Conservation (phyloP, 768 basidiomycete species). For the Coprinopsis cinerea region DNA sequence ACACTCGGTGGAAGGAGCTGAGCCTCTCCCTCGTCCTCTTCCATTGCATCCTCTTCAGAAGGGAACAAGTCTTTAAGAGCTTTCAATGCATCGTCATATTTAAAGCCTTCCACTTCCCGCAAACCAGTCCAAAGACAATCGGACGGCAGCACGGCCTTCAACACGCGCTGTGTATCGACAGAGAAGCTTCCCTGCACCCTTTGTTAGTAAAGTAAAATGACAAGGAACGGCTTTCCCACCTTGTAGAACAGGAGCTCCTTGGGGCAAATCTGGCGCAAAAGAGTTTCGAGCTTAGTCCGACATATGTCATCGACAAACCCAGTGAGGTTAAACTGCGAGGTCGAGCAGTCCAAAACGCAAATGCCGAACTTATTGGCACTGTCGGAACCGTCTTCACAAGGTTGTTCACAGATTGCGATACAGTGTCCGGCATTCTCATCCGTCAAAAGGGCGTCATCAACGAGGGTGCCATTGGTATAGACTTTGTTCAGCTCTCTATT, state of each 20-base stretch:
- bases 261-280: constrained; percentile 84
- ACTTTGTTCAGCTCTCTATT: constrained; percentile 87
- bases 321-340: constrained; percentile 90
- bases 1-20: constrained; percentile 35
- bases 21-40: constrained; percentile 31
- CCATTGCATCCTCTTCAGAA: constrained; percentile 32
- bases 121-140: constrained; percentile 88
- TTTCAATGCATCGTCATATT: constrained; percentile 62
- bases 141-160: constrained; percentile 75
- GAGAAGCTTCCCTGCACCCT: constrained; percentile 72
- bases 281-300: constrained; percentile 87
- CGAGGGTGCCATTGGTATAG: constrained; percentile 92
- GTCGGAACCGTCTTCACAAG: constrained; percentile 34
- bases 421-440: constrained; percentile 97
- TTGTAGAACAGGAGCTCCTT: constrained; percentile 91
- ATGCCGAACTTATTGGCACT: constrained; percentile 67
- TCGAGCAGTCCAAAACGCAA: constrained; percentile 90
- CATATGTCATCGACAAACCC: constrained; percentile 90
- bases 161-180: constrained; percentile 71
- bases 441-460: constrained; percentile 81
- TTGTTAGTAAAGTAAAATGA: background rate
- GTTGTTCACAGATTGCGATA: constrained; percentile 75
- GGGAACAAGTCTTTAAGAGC: constrained; percentile 67
- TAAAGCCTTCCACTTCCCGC: constrained; percentile 75
- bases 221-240: constrained; percentile 34